Conservation (phyloP, 371 early-diverging fungal species). For the Mortierella sp. region DNA sequence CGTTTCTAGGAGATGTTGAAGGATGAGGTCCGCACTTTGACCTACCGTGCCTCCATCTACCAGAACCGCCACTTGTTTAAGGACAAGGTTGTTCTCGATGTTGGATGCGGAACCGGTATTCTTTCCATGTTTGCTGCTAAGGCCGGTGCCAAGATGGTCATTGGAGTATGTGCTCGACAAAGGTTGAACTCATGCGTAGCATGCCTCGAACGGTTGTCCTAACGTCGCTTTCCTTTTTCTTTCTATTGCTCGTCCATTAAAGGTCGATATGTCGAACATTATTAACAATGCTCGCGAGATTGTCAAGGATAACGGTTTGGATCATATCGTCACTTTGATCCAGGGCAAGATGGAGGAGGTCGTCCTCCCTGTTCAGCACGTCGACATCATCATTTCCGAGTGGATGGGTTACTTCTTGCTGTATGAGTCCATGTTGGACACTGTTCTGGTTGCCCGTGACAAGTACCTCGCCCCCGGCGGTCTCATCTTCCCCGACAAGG, state of each 20-base stretch:
- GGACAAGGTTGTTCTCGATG: constrained; percentile 97
- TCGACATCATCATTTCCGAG: constrained; percentile 97
- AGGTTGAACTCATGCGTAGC: too few relatives aligned
- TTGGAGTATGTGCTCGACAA: constrained; percentile 73
- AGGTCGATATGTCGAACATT: constrained; percentile 96
- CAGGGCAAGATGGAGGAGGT: constrained; percentile 98
- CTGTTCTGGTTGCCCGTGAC: constrained; percentile 96
- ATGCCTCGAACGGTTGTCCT: neutral
- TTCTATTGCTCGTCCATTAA: too few relatives aligned
- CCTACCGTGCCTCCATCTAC: constrained; percentile 93
- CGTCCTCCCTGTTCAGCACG: constrained; percentile 87
- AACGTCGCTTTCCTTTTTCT: neutral
- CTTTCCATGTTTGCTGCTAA: constrained; percentile 98
- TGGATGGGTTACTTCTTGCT: constrained; percentile 99
- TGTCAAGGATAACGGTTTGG: constrained; percentile 88
- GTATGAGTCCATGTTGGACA: constrained; percentile 98
- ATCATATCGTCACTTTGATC: constrained; percentile 86
- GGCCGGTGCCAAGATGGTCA: constrained; percentile 94
- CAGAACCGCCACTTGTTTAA: constrained; percentile 95
- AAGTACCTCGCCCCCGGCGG: constrained; percentile 87
- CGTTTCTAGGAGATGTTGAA: constrained; percentile 88
- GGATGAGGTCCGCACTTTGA: constrained; percentile 95
- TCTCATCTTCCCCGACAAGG: constrained; percentile 92
- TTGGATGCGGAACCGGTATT: constrained; percentile 98
- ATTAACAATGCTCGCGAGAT: constrained; percentile 93